These are phyloP conservation scores for Cytospora leucostoma DNA, from an alignment of 2,329 filamentous ascomycete genomes.

Conservation along the genomic window DNA sequence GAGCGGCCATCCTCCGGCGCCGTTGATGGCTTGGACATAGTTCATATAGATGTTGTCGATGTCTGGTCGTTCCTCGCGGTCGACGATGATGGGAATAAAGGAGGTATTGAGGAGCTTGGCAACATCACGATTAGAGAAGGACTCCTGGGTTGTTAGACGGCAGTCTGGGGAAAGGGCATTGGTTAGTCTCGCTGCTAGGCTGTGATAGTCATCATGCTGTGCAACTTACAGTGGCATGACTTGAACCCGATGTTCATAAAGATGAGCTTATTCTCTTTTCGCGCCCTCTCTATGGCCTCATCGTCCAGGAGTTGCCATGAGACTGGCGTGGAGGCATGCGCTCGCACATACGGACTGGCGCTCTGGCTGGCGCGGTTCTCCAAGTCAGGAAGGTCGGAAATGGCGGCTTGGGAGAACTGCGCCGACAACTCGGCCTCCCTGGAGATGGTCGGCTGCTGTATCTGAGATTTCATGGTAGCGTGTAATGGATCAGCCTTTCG, in stretches of 20 bases:
- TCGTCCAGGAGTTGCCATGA: conserved; percentile 89
- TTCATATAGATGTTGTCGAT: conserved; percentile 98
- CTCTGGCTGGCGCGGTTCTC: conserved; percentile 43
- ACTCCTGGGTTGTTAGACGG: conserved; percentile 91
- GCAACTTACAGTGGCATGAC: conserved; percentile 82
- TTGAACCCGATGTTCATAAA: conserved; percentile 95
- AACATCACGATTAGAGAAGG: conserved; percentile 80
- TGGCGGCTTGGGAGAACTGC: conserved; percentile 24
- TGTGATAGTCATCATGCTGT: neutral
- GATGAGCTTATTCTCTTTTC: conserved; percentile 80
- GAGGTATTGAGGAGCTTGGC: conserved; percentile 79
- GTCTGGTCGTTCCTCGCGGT: conserved; percentile 91
- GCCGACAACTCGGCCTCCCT: conserved; percentile 26
- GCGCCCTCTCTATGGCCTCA: conserved; percentile 75
- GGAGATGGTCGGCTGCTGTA: conserved; percentile 32
- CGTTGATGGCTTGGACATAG: conserved; percentile 91
- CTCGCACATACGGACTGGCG: conserved; percentile 62
- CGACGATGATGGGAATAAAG: conserved; percentile 90
- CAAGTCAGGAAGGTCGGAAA: conserved; percentile 33
- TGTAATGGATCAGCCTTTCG: neutral
- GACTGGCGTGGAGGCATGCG: conserved; percentile 78
- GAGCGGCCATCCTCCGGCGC: conserved; percentile 87
- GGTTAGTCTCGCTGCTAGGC: neutral
- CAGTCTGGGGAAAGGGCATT: conserved; percentile 56
- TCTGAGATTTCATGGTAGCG: conserved; percentile 39